Percentiles rank a stretch among this genome's conserved stretches.
phyloP scores from a whole-genome alignment of 768 basidiomycete genomes.

The Albatrellus ellisii region DNA sequence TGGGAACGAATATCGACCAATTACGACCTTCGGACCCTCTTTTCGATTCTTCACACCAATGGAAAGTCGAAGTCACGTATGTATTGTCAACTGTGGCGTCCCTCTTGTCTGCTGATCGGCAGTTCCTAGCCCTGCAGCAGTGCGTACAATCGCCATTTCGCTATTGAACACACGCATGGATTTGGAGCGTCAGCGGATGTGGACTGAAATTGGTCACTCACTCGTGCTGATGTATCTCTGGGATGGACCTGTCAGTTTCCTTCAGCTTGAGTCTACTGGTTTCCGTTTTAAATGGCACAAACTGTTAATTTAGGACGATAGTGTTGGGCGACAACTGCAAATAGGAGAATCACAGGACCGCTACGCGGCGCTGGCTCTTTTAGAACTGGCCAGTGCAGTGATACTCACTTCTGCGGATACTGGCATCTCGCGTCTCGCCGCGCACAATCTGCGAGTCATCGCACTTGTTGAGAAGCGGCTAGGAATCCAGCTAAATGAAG shows the following conservation, averaged over 20 bases:
- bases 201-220: conserved; percentile 39
- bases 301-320: conserved; percentile 10
- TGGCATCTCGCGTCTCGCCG: conserved; percentile 53
- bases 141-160: conserved; percentile 39
- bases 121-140: conserved; percentile 16
- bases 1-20: conserved; percentile 31
- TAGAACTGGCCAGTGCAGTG: conserved; percentile 63
- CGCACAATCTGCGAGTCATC: conserved; percentile 53
- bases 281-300: background rate
- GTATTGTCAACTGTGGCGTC: too few species aligned
- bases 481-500: conserved; percentile 36
- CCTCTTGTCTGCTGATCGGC: too few species aligned
- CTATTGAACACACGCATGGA: conserved; percentile 48
- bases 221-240: conserved; percentile 38
- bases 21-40: conserved; percentile 27
- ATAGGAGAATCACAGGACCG: conserved; percentile 36
- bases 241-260: conserved; percentile 6
- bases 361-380: conserved; percentile 48
- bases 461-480: conserved; percentile 55
- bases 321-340: conserved; percentile 37
- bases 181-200: conserved; percentile 49
- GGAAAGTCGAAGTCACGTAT: conserved; percentile 27
- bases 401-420: conserved; percentile 58
- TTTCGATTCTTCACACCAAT: conserved; percentile 24
- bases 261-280: background rate